These are phyloP conservation scores for Clavariopsis aquatica DNA, from an alignment of 495 filamentous ascomycete species.

Conservation along the genomic window DNA sequence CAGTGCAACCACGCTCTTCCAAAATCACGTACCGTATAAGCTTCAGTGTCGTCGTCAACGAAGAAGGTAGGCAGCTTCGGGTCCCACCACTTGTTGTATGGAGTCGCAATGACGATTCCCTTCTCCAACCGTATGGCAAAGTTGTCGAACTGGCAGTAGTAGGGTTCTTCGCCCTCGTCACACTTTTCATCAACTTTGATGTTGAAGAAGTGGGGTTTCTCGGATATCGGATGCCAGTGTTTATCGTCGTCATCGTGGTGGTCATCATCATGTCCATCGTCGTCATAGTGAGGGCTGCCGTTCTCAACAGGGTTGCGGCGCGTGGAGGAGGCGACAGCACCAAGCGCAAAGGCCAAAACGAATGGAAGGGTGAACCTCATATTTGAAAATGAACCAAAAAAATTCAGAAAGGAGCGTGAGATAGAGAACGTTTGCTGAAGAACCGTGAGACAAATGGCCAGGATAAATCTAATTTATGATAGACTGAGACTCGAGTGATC, in stretches of 20 bases:
- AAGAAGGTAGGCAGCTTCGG: slow-evolving; percentile 11
- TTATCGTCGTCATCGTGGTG: background rate
- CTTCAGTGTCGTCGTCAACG: slow-evolving; percentile 29
- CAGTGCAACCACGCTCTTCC: background rate
- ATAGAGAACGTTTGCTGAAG: background rate
- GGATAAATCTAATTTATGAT: background rate
- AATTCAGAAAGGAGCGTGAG: slow-evolving; percentile 1
- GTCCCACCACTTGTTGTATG: slow-evolving; percentile 20
- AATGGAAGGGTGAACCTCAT: slow-evolving; percentile 3
- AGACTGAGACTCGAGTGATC: slow-evolving; percentile 1
- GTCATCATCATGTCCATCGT: background rate
- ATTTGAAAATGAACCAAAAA: background rate
- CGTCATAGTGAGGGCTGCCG: background rate
- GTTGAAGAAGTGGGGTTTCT: slow-evolving; percentile 21
- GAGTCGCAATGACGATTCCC: slow-evolving; percentile 11
- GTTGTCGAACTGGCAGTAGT: background rate
- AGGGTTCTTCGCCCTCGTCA: background rate
- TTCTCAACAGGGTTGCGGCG: background rate
- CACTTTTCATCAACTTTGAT: slow-evolving; percentile 8
- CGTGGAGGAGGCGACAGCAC: background rate
- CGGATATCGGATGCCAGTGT: slow-evolving; percentile 10
- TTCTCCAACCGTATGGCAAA: slow-evolving; percentile 16
- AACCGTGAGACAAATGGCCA: slow-evolving; percentile 7
- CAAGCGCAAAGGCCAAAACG: background rate
- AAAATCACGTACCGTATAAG: slow-evolving; percentile 13